phyloP scores from a whole-genome alignment of 2,329 filamentous ascomycete genomes.

The Fusarium subglutinans region DNA sequence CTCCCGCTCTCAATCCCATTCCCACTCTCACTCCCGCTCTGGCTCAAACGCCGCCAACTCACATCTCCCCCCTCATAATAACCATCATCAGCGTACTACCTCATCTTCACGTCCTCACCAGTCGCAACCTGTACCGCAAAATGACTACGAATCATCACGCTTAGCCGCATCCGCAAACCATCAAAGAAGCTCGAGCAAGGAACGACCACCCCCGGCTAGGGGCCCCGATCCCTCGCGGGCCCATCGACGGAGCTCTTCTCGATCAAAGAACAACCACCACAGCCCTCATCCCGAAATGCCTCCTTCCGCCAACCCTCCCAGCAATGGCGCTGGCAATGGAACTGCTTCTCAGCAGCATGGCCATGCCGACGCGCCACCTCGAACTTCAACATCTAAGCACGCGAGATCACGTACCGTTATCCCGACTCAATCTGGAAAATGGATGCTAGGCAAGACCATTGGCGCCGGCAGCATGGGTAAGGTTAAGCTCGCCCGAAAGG shows the following conservation, averaged over 20 bases:
- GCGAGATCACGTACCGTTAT: slow-evolving; percentile 80
- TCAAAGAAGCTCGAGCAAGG: slow-evolving; percentile 73
- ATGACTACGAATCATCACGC: slow-evolving; percentile 79
- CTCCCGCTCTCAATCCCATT: slow-evolving; percentile 35
- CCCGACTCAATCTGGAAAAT: slow-evolving; percentile 88
- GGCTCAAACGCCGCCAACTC: slow-evolving; percentile 42
- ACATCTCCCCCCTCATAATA: slow-evolving; percentile 37
- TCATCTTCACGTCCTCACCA: slow-evolving; percentile 53
- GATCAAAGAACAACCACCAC: slow-evolving; percentile 53
- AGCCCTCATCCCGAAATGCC: slow-evolving; percentile 57
- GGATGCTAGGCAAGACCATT: slow-evolving; percentile 95
- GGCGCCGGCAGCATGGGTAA: slow-evolving; percentile 99
- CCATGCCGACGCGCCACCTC: slow-evolving; percentile 49
- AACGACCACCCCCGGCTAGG: slow-evolving; percentile 61
- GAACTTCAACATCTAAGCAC: slow-evolving; percentile 57
- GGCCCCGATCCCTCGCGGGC: slow-evolving; percentile 61
- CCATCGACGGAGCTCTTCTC: slow-evolving; percentile 61
- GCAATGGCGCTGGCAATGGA: slow-evolving; percentile 63
- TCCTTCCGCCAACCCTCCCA: slow-evolving; percentile 59
- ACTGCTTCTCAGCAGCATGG: slow-evolving; percentile 57
- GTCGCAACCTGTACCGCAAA: slow-evolving; percentile 61
- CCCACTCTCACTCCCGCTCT: slow-evolving; percentile 38
- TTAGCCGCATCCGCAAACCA: slow-evolving; percentile 63
- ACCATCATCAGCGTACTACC: slow-evolving; percentile 51
- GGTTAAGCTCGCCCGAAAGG: slow-evolving; percentile 92